phyloP scores from a whole-genome alignment of 345 rosid species.

The Sonneratia alba region DNA sequence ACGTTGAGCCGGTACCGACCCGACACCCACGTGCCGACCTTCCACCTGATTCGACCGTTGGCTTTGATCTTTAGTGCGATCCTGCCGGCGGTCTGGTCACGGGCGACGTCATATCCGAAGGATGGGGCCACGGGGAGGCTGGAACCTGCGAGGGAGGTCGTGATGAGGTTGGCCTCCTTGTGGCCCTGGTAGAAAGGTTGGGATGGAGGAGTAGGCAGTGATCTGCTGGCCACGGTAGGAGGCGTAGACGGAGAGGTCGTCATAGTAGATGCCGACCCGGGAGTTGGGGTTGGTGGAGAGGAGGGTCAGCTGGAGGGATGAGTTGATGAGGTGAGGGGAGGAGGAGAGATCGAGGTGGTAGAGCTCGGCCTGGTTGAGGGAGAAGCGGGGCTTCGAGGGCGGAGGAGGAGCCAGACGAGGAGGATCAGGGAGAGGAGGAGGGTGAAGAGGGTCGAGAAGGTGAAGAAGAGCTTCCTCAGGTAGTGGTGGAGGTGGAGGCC shows the following conservation, averaged over 20 bases:
- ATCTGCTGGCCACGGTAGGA: slow-evolving; percentile 79
- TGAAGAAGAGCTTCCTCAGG: slow-evolving; percentile 49
- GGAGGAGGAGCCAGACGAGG: slow-evolving; percentile 67
- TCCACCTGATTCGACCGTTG: slow-evolving; percentile 75
- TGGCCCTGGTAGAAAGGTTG: slow-evolving; percentile 80
- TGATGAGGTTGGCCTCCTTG: slow-evolving; percentile 53
- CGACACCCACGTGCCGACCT: slow-evolving; percentile 86
- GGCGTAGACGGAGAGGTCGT: slow-evolving; percentile 50
- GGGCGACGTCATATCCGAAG: slow-evolving; percentile 50
- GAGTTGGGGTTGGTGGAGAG: slow-evolving; percentile 61
- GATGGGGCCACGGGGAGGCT: slow-evolving; percentile 65
- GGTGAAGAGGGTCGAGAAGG: slow-evolving; percentile 43
- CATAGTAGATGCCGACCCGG: slow-evolving; percentile 80
- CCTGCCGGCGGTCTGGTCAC: slow-evolving; percentile 51
- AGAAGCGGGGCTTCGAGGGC: slow-evolving; percentile 61
- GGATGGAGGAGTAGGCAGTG: slow-evolving; percentile 42
- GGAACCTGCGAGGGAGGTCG: slow-evolving; percentile 51
- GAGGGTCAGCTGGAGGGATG: slow-evolving; percentile 72
- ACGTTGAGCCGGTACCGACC: slow-evolving; percentile 55
- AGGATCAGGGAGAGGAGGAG: slow-evolving; percentile 46
- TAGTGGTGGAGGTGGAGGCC: slow-evolving; percentile 22
- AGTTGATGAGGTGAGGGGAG: slow-evolving; percentile 65
- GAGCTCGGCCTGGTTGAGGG: slow-evolving; percentile 54
- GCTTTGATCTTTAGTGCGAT: slow-evolving; percentile 39
- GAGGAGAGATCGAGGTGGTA: slow-evolving; percentile 64